Conservation (phyloP, 192 early-diverging fungal genomes). For the Lobosporangium transversale region DNA sequence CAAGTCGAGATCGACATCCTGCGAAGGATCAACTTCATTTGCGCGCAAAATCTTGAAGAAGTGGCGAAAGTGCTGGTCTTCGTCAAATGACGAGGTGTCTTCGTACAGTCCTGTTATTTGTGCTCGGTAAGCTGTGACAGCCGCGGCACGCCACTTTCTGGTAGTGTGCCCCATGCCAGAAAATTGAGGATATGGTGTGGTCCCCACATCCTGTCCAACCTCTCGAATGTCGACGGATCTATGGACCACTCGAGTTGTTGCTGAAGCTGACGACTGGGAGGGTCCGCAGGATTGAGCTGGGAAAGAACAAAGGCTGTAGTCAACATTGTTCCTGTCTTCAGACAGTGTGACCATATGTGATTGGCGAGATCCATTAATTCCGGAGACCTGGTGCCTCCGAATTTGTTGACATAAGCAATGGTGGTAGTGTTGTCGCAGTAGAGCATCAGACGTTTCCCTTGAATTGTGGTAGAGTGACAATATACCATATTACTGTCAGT, state of each 20-base stretch:
- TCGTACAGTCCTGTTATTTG: not conserved
- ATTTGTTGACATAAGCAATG: constrained; percentile 42
- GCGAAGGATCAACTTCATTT: not conserved
- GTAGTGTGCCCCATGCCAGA: not conserved
- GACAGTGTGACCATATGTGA: constrained; percentile 18
- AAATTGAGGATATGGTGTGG: not conserved
- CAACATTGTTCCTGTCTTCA: constrained; percentile 25
- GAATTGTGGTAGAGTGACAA: not conserved
- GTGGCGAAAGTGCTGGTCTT: not conserved
- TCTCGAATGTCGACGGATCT: not conserved
- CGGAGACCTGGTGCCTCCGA: constrained; percentile 34
- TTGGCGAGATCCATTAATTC: constrained; percentile 28
- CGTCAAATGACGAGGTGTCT: not conserved
- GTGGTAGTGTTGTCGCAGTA: constrained; percentile 44
- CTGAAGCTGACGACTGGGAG: constrained; percentile 16
- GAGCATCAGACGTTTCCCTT: constrained; percentile 12
- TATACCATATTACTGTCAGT: constrained; percentile 3
- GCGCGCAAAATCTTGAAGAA: not conserved
- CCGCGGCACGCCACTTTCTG: not conserved
- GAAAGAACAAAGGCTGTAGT: constrained; percentile 27
- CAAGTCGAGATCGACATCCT: not conserved
- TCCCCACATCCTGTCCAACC: constrained; percentile 6
- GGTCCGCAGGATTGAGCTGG: constrained; percentile 34
- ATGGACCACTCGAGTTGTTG: constrained; percentile 44
- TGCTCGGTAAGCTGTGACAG: not conserved